Evolutionary conservation across 768 basidiomycete genomes (phyloP), one percentile per base, ranked within the genome.

Genomic region (Hygrophorus pudorinus): DNA sequence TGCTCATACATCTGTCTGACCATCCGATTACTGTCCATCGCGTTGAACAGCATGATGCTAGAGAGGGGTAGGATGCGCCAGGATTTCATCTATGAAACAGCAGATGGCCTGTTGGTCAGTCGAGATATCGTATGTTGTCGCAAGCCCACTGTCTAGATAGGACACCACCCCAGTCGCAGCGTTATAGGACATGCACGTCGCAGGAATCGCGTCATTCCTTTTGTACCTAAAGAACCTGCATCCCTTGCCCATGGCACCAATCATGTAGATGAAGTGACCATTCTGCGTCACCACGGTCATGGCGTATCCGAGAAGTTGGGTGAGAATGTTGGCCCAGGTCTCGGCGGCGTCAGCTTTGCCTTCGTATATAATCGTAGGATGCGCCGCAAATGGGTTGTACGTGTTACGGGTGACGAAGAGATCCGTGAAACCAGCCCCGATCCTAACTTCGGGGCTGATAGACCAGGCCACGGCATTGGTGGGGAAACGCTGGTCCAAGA

Each of bases 381-480:
- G 37, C 37, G n/a, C 37, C 37, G 3, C 14, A 38, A 16, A 38
- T 17, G 37, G 37, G 12, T 4, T 38, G 37, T 38, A 17, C n/a
- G 5, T 38, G 37, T 38, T 38, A 38, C 4, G 37, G 37, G 37
- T 38, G 12, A 38, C 21, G 37, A 38, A 38, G 37, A 38, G 37
- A 18, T 38, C 37, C 14, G 21, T n/a, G 13, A 11, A 14, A 14
- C 5, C 14, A 5, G 37, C 4, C 2, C 16, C 16, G 37, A 20
- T 38, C 37, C 37, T 38, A 20, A 38, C 37, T 38, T 38, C 37
- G n/a, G 37, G 37, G 37, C 37, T 38, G 4, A 38, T 38, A 20
- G 37, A 38, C 37, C 37, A 38, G 37, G 17, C 4, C 10, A 38
- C 37, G 4, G 5, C 37, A 38, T 38, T 12, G n/a, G 37, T 38